phyloP scores from a whole-genome alignment of 2,329 filamentous ascomycete species.

The Zopfia rhizophila region DNA sequence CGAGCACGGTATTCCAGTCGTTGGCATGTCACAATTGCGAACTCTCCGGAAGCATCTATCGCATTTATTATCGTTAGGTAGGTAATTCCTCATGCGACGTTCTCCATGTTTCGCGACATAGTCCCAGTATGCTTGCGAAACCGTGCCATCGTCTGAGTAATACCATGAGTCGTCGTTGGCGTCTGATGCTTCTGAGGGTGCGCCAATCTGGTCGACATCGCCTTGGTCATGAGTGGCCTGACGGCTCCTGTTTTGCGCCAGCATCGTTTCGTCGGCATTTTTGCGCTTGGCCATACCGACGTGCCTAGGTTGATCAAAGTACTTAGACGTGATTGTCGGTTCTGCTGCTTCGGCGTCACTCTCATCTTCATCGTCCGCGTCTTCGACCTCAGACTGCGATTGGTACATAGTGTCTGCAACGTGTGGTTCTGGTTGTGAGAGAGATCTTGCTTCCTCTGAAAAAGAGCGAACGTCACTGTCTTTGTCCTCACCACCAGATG shows the following conservation, averaged over 20 bases:
- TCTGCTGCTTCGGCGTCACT: not conserved
- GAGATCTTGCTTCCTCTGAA: too few relatives aligned
- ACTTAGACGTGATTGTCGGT: not conserved
- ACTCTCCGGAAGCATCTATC: too few relatives aligned
- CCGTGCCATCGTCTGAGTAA: conserved; percentile 1
- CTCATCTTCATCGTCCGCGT: not conserved
- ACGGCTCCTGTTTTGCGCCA: conserved; percentile 2
- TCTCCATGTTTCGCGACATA: conserved; percentile 1
- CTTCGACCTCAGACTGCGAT: not conserved
- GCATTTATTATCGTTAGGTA: too few relatives aligned
- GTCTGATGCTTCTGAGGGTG: not conserved
- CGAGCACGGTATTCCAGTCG: too few relatives aligned
- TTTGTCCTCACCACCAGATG: too few relatives aligned
- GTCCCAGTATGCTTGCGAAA: conserved; percentile 4
- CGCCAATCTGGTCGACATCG: not conserved
- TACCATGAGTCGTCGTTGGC: conserved; percentile 1
- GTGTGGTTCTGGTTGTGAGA: too few relatives aligned
- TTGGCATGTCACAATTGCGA: too few relatives aligned
- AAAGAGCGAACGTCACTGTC: too few relatives aligned
- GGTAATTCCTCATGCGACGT: not conserved
- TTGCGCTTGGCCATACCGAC: conserved; percentile 5
- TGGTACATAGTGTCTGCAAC: too few relatives aligned
- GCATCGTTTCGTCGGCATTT: not conserved
- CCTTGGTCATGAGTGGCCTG: conserved; percentile 1
- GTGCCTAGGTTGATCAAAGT: conserved; percentile 1